Conservation (phyloP, 306 rosid species). For the Prunus campanulata region DNA sequence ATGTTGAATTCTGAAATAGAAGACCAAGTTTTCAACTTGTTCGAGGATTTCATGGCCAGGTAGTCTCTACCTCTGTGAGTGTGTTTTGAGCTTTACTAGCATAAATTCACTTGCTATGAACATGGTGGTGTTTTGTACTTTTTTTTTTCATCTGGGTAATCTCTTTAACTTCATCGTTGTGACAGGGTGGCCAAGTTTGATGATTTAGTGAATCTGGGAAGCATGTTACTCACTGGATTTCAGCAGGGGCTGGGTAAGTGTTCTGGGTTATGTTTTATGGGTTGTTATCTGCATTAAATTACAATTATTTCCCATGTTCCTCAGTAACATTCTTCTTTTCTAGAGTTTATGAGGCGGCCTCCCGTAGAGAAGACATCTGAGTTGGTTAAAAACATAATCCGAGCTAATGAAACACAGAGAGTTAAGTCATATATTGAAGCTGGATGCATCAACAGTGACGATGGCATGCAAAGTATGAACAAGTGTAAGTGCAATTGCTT, state of each 20-base stretch:
- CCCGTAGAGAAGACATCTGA: slow-evolving; percentile 48
- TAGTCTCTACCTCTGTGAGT: slow-evolving; percentile 12
- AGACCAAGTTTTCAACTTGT: slow-evolving; percentile 35
- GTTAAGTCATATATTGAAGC: slow-evolving; percentile 56
- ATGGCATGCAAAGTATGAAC: slow-evolving; percentile 39
- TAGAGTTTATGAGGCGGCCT: slow-evolving; percentile 69
- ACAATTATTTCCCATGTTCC: slow-evolving; percentile 1
- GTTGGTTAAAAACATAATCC: slow-evolving; percentile 47
- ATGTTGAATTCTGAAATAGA: slow-evolving; percentile 1
- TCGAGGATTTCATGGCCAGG: slow-evolving; percentile 70
- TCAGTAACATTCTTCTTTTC: background rate
- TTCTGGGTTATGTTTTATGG: slow-evolving; percentile 14
- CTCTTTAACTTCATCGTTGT: slow-evolving; percentile 26
- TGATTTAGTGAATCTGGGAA: slow-evolving; percentile 56
- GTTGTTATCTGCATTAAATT: background rate
- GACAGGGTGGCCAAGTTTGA: slow-evolving; percentile 62
- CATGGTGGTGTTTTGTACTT: background rate
- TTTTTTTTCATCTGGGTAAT: background rate
- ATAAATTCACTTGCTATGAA: background rate
- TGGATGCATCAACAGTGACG: slow-evolving; percentile 55
- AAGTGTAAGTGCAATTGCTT: slow-evolving; percentile 37
- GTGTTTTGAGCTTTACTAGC: background rate
- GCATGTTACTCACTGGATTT: slow-evolving; percentile 53
- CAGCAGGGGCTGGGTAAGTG: slow-evolving; percentile 73
- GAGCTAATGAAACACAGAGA: slow-evolving; percentile 53